Percentiles rank a stretch among this genome's conserved stretches.
Evolutionary conservation across 352 stramenopile species (phyloP).

Genomic region (Phytopythium kandeliae): DNA sequence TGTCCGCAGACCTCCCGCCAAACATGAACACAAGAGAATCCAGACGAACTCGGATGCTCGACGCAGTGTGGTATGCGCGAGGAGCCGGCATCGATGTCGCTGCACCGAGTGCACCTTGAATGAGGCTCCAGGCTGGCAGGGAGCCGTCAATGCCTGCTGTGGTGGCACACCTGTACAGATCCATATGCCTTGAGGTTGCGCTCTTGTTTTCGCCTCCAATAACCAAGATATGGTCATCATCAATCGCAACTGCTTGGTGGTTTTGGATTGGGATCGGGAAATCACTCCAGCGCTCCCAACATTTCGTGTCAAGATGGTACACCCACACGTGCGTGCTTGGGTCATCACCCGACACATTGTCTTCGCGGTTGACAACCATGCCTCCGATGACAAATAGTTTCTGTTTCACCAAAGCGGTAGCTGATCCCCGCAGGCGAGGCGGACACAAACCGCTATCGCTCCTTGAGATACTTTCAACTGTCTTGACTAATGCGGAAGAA

Average conservation of each 20-base stretch:
- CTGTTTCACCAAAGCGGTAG: conserved; percentile 47
- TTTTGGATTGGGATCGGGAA: conserved; percentile 77
- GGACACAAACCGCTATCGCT: conserved; percentile 8
- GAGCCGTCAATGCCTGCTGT: conserved; percentile 52
- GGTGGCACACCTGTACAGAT: conserved; percentile 77
- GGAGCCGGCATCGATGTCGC: conserved; percentile 53
- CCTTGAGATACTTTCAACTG: conserved; percentile 2
- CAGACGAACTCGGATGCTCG: conserved; percentile 61
- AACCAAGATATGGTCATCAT: conserved; percentile 74
- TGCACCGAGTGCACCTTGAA: conserved; percentile 62
- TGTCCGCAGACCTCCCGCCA: conserved; percentile 65
- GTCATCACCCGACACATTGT: conserved; percentile 10
- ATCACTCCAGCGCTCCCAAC: conserved; percentile 74
- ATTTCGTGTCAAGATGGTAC: conserved; percentile 40
- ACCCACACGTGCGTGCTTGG: conserved; percentile 65
- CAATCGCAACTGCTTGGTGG: conserved; percentile 70
- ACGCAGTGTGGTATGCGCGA: conserved; percentile 65
- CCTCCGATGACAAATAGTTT: conserved; percentile 79
- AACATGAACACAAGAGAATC: conserved; percentile 84
- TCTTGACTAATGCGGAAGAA: conserved; percentile 30
- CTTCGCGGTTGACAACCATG: conserved; percentile 16
- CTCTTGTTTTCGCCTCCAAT: conserved; percentile 71
- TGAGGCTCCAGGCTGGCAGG: conserved; percentile 64
- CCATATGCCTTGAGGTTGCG: conserved; percentile 74
- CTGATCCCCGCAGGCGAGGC: conserved; percentile 42